Evolutionary conservation across 768 basidiomycete species (phyloP).

Genomic region (Leccinum subgranulosum): DNA sequence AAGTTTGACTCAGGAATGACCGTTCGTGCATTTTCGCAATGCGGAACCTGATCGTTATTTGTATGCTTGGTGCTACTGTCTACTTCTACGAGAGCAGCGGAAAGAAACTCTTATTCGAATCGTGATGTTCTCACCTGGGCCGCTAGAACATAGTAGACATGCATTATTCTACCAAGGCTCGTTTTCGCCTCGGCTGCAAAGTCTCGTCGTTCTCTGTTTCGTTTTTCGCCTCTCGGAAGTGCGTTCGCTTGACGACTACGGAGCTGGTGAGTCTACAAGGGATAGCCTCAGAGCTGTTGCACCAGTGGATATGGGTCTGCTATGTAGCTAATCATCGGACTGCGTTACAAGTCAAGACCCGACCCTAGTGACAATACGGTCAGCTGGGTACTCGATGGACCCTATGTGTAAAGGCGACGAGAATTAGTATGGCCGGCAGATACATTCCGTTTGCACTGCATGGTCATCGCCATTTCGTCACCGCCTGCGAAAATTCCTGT

Average conservation of each 20-base stretch:
- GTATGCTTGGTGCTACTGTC: slow-evolving; percentile 36
- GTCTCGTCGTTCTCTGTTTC: no score
- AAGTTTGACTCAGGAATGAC: slow-evolving; percentile 34
- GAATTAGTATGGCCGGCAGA: no score
- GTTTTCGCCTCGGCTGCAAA: no score
- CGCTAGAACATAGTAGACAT: no score
- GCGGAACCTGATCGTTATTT: not conserved
- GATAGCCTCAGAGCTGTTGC: not conserved
- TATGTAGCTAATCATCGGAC: no score
- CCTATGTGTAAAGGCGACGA: no score
- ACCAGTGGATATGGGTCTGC: no score
- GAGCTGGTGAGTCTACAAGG: not conserved
- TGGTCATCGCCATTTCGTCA: not conserved
- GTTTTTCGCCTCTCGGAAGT: no score
- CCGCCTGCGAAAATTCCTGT: not conserved
- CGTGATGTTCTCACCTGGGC: slow-evolving; percentile 18
- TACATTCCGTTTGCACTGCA: not conserved
- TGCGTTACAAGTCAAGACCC: no score
- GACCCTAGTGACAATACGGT: no score
- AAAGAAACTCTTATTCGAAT: slow-evolving; percentile 43
- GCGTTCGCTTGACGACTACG: not conserved
- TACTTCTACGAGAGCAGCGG: slow-evolving; percentile 59
- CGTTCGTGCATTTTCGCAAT: slow-evolving; percentile 17
- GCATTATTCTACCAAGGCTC: no score
- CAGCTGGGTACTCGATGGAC: no score